Base-by-base conservation (phyloP, 2,329 filamentous ascomycete species). In the Alternaria gansuensis region DNA sequence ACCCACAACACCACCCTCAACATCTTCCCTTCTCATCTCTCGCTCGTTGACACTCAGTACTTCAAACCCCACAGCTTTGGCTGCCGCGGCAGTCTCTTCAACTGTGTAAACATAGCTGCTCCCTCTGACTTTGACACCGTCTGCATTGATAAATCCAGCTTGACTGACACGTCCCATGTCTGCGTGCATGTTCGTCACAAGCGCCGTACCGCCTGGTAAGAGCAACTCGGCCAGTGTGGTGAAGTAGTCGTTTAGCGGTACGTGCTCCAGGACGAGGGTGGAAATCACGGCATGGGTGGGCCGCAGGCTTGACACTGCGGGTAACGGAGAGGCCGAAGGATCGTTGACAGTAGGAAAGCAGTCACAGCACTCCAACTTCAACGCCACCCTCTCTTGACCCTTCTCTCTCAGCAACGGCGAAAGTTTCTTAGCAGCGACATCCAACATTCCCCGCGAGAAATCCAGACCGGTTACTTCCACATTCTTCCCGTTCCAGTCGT, bases 131-230 rank as follows among this genome's bases (percentile, higher is more conserved):
- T 90, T 89, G 4, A 77, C 65, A 1, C 69, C 75, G 1, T 82
- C 81, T 17, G 73, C 75, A 6, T 87, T 84, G 11, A 86, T 78
- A 66, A 90, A 90, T 0, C 88, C 87, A 0, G 87, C 87, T 68
- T 87, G 86, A 26, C 82, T 84, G 14, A 82, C 78, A 13, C 63
- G 62, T 1, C 86, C 87, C 87, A 90, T 89, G 3, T 88, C 84
- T 2, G 81, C 75, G 70, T 90, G 88, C 88, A 90, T 90, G 67
- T 89, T 90, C 0, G 87, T 89, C n/a, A 90, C 67, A 9, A 89
- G 76, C 5, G 88, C 75, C 46, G 82, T 74, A 0, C 83, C 86
- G 0, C 81, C 81, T 0, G 78, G 75, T 3, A 64, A 66, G 5
- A 80, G 75, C 14, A 89, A 72, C 1, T 67, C 63, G 1, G 78